phyloP scores from a whole-genome alignment of 306 rosid species.

The Sesbania bispinosa region DNA sequence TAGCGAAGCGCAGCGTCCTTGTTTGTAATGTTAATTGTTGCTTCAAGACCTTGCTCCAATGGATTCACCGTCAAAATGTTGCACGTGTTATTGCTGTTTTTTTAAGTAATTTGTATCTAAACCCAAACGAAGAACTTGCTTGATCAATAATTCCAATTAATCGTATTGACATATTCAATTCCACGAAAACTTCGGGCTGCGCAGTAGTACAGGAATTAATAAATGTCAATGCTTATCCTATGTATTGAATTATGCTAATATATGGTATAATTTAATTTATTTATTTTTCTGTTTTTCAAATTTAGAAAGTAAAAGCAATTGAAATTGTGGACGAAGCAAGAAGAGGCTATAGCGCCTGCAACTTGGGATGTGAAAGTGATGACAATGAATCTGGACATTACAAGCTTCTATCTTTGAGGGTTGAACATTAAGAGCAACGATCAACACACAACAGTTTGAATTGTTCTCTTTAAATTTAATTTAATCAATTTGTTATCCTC shows the following conservation, averaged over 20 bases:
- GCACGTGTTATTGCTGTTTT: constrained; percentile 10
- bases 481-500: too few species aligned
- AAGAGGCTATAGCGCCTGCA: background rate
- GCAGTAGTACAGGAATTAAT: background rate
- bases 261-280: too few species aligned
- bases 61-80: background rate
- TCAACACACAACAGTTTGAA: too few species aligned
- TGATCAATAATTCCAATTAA: too few species aligned
- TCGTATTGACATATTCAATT: too few species aligned
- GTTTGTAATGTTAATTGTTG: constrained; percentile 14
- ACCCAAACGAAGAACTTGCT: background rate
- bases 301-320: background rate
- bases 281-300: background rate
- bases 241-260: background rate
- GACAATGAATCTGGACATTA: background rate
- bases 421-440: too few species aligned
- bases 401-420: too few species aligned
- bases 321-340: background rate
- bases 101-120: background rate
- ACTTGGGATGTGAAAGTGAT: background rate
- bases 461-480: too few species aligned
- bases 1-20: constrained; percentile 25
- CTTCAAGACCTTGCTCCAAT: constrained; percentile 9
- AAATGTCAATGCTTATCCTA: constrained; percentile 10
- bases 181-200: too few species aligned